Evolutionary conservation across 2,329 filamentous ascomycete species (phyloP).

Genomic region (Elsinoe ampelina): DNA sequence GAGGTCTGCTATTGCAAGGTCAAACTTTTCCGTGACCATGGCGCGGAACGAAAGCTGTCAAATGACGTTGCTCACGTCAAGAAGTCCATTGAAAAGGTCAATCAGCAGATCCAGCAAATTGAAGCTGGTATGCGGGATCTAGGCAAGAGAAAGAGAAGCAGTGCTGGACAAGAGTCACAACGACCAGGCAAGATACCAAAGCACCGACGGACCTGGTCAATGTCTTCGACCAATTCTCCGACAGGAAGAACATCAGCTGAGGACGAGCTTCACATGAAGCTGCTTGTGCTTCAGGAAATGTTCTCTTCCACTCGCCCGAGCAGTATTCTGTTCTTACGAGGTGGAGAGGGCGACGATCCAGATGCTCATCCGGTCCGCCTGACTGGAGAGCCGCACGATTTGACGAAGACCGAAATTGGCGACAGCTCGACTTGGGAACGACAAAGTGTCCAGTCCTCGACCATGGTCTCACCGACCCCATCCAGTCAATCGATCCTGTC

Average conservation of each 20-base stretch:
- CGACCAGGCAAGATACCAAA: constrained; percentile 75
- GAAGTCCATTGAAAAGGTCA: constrained; percentile 92
- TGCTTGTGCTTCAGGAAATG: constrained; percentile 75
- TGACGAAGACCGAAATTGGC: constrained; percentile 42
- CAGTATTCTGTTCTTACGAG: constrained; percentile 68
- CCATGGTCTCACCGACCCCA: constrained; percentile 42
- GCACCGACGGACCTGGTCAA: constrained; percentile 91
- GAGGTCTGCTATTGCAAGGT: constrained; percentile 95
- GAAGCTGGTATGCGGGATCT: constrained; percentile 52
- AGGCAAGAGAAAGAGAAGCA: constrained; percentile 52
- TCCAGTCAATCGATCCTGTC: constrained; percentile 38
- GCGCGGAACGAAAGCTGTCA: constrained; percentile 85
- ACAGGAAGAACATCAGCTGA: constrained; percentile 37
- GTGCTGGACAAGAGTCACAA: constrained; percentile 34
- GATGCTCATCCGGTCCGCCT: constrained; percentile 69
- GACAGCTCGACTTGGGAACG: constrained; percentile 43
- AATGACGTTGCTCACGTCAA: constrained; percentile 93
- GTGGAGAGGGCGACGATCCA: constrained; percentile 69
- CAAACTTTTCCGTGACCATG: constrained; percentile 92
- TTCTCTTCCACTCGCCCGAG: constrained; percentile 73
- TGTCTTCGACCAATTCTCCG: constrained; percentile 57
- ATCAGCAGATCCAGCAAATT: constrained; percentile 78
- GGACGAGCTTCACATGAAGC: constrained; percentile 70
- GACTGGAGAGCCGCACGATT: constrained; percentile 55
- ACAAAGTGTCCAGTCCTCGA: constrained; percentile 47